These are phyloP conservation scores for Prosopis cineraria DNA, from an alignment of 306 rosid species.

Conservation along the genomic window DNA sequence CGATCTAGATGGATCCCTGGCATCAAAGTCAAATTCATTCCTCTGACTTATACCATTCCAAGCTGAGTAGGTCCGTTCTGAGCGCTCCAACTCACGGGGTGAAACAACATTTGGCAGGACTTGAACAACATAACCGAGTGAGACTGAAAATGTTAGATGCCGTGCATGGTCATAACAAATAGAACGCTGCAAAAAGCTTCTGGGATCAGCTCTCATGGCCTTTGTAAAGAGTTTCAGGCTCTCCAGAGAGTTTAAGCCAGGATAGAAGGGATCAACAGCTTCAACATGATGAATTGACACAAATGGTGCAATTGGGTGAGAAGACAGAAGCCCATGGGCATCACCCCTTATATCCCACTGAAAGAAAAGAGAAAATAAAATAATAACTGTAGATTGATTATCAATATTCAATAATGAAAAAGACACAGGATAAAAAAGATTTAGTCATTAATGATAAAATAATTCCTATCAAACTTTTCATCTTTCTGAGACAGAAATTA, in stretches of 20 bases:
- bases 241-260: slow-evolving; percentile 62
- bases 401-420: slow-evolving; percentile 30
- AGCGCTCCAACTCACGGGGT: slow-evolving; percentile 79
- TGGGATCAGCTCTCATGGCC: slow-evolving; percentile 67
- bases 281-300: slow-evolving; percentile 82
- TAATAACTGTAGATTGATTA: slow-evolving; percentile 4
- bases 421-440: slow-evolving; percentile 4
- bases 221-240: slow-evolving; percentile 68
- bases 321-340: slow-evolving; percentile 75
- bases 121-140: slow-evolving; percentile 74
- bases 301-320: slow-evolving; percentile 83
- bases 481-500: slow-evolving; percentile 11
- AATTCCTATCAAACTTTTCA: not conserved
- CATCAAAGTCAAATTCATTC: slow-evolving; percentile 72
- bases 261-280: slow-evolving; percentile 73
- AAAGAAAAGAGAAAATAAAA: slow-evolving; percentile 17
- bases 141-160: slow-evolving; percentile 60
- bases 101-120: slow-evolving; percentile 58
- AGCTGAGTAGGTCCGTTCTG: slow-evolving; percentile 78
- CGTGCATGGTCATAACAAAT: slow-evolving; percentile 60
- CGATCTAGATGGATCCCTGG: slow-evolving; percentile 65
- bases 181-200: slow-evolving; percentile 72
- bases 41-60: slow-evolving; percentile 65
- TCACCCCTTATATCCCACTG: slow-evolving; percentile 80
- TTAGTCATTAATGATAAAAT: slow-evolving; percentile 5